Evolutionary conservation across 2,329 filamentous ascomycete species (phyloP).

Genomic region (Fusarium bulbicola): DNA sequence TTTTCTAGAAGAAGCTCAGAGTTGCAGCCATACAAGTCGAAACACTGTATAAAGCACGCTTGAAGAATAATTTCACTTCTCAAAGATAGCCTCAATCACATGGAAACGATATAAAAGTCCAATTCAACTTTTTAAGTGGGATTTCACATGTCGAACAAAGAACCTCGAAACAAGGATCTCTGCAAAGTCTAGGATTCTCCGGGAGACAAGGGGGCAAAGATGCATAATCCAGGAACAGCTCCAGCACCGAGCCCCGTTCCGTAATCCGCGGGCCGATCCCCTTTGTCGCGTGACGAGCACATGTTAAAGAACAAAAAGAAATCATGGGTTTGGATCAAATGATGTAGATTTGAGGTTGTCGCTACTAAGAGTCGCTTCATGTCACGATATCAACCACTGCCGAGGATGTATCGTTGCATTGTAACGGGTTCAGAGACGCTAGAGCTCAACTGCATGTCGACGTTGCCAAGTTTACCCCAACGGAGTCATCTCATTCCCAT

Average conservation of each 20-base stretch:
- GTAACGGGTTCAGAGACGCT: conserved; percentile 8
- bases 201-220: conserved; percentile 27
- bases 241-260: conserved; percentile 24
- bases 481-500: conserved; percentile 20
- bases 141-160: conserved; percentile 34
- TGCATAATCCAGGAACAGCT: conserved; percentile 39
- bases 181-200: conserved; percentile 17
- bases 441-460: conserved; percentile 36
- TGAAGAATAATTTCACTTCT: background rate
- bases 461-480: conserved; percentile 34
- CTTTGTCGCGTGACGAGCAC: conserved; percentile 36
- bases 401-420: conserved; percentile 30
- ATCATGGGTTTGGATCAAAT: background rate
- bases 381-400: conserved; percentile 1
- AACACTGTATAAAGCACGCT: background rate
- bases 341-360: background rate
- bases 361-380: background rate
- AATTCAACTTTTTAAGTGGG: conserved; percentile 14
- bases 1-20: background rate
- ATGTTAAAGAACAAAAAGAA: conserved; percentile 8
- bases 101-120: background rate
- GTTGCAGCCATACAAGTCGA: background rate
- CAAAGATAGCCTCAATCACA: background rate
- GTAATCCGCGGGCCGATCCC: conserved; percentile 30
- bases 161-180: conserved; percentile 28